Base-by-base conservation (phyloP, 768 basidiomycete species). In the Boletales sp. region DNA sequence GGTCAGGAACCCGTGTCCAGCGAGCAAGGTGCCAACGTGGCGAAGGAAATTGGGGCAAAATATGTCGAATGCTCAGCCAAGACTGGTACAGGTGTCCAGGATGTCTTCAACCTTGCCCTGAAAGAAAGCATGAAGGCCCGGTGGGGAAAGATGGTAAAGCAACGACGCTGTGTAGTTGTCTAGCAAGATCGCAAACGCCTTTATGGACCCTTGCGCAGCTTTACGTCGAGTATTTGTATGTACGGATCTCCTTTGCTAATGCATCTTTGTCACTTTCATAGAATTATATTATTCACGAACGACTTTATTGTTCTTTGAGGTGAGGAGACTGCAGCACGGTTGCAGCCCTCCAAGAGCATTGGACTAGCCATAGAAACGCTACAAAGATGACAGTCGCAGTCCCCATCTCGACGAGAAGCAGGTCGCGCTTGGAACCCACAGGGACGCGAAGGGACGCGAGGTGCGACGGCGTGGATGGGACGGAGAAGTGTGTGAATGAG, bases 21-120 rank as follows among this genome's bases (percentile, higher is more conserved):
- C 4, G 86, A 88, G 55, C 91, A 93, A 61, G 97, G 95, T 2
- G 78, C 74, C 4, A 74, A 73, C n/a, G 87, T 95, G 21, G 95
- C 95, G 21, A 83, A 83, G 61, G 90, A 94, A 62, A 98, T 99
- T 45, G 93, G 94, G 21, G 94, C 94, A 15, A 80, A 83, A 66
- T 99, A 98, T 66, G 76, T 86, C 53, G 95, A 99, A 68, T 98
- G 97, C 69, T 90, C 87, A 31, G 90, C 94, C 40, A 97, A 95
- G 74, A 85, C 83, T n/a, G 91, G 94, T 5, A 74, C 72, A 14
- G 92, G 92, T 42, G 91, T 98, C 39, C 84, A 90, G 55, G 92
- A 94, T 40, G 94, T 98, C 34, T 98, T 99, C 68, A 77, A 84
- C 36, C 78, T 87, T 13, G 97, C 97, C 7, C 72, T 98, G 52